Conservation (phyloP, 1,284 basidiomycete genomes). For the Ceratobasidium theobromae region DNA sequence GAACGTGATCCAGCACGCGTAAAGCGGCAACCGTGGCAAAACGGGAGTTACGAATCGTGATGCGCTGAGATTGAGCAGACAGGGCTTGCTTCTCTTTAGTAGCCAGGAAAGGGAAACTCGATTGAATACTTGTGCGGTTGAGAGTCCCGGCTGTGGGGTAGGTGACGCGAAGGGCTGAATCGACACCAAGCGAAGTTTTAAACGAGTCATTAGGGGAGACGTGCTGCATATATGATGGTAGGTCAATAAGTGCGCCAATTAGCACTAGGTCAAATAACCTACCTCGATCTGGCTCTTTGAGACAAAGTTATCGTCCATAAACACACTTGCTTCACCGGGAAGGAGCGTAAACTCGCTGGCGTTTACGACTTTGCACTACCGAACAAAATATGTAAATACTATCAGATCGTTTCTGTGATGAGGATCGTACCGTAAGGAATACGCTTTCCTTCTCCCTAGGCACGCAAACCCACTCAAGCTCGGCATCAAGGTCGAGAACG, state of each 20-base stretch:
- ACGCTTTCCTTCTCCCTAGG: slow-evolving; percentile 30
- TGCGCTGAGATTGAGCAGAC: slow-evolving; percentile 36
- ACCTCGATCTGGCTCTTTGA: slow-evolving; percentile 32
- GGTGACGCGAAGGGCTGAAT: slow-evolving; percentile 36
- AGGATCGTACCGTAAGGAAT: not conserved
- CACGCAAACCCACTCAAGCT: slow-evolving; percentile 37
- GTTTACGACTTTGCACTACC: slow-evolving; percentile 34
- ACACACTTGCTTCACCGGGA: slow-evolving; percentile 35
- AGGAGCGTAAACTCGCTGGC: slow-evolving; percentile 33
- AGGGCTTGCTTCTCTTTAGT: slow-evolving; percentile 27
- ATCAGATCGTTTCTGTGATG: too few relatives aligned
- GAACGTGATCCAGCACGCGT: slow-evolving; percentile 37
- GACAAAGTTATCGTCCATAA: slow-evolving; percentile 39
- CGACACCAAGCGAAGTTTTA: slow-evolving; percentile 37
- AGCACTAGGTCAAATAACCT: not conserved
- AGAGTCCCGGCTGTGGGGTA: slow-evolving; percentile 35
- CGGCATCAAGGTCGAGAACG: slow-evolving; percentile 35
- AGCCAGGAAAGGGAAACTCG: slow-evolving; percentile 19
- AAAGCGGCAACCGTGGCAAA: slow-evolving; percentile 27
- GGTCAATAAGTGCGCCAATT: not conserved
- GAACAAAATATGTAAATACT: not conserved
- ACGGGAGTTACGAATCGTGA: slow-evolving; percentile 38
- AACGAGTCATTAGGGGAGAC: slow-evolving; percentile 38
- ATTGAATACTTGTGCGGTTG: slow-evolving; percentile 22
- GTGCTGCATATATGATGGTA: slow-evolving; percentile 30